Evolutionary conservation across 2,329 filamentous ascomycete species (phyloP).

Genomic region (Phyllosticta ampelicida): DNA sequence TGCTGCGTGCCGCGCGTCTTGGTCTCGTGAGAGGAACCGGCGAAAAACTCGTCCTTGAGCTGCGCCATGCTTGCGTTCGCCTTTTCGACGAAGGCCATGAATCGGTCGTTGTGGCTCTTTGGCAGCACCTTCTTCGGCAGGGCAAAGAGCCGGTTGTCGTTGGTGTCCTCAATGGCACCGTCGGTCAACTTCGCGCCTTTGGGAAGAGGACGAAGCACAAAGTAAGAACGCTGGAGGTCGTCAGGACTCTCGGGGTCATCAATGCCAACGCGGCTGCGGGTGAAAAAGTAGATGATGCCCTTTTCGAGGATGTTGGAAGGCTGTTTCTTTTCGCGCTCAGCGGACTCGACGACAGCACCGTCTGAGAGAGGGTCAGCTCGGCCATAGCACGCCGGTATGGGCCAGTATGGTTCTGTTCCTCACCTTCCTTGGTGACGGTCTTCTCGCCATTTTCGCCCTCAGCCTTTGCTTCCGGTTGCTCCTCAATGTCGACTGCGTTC

Average conservation of each 20-base stretch:
- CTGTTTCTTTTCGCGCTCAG: slow-evolving; percentile 39
- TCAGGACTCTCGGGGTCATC: slow-evolving; percentile 56
- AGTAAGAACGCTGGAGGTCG: slow-evolving; percentile 68
- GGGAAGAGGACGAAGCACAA: slow-evolving; percentile 65
- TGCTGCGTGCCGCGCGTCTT: slow-evolving; percentile 62
- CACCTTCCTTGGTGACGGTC: slow-evolving; percentile 15
- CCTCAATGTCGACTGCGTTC: background rate
- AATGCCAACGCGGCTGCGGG: slow-evolving; percentile 63
- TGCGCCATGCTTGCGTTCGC: slow-evolving; percentile 52
- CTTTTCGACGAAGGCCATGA: slow-evolving; percentile 79
- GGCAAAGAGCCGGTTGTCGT: slow-evolving; percentile 60
- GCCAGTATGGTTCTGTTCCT: slow-evolving; percentile 1
- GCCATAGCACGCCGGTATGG: background rate
- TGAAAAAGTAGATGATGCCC: slow-evolving; percentile 86
- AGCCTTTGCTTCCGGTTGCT: slow-evolving; percentile 16
- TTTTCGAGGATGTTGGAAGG: slow-evolving; percentile 67
- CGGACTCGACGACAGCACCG: slow-evolving; percentile 39
- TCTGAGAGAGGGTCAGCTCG: slow-evolving; percentile 4
- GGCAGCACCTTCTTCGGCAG: slow-evolving; percentile 81
- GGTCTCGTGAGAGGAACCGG: slow-evolving; percentile 58
- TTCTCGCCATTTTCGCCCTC: slow-evolving; percentile 4
- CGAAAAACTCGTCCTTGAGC: slow-evolving; percentile 62
- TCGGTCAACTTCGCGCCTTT: slow-evolving; percentile 56
- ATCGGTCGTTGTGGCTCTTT: slow-evolving; percentile 54
- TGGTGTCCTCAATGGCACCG: slow-evolving; percentile 44